Evolutionary conservation across 257 asterid genomes (phyloP).

Genomic region (Solanum arcanum): DNA sequence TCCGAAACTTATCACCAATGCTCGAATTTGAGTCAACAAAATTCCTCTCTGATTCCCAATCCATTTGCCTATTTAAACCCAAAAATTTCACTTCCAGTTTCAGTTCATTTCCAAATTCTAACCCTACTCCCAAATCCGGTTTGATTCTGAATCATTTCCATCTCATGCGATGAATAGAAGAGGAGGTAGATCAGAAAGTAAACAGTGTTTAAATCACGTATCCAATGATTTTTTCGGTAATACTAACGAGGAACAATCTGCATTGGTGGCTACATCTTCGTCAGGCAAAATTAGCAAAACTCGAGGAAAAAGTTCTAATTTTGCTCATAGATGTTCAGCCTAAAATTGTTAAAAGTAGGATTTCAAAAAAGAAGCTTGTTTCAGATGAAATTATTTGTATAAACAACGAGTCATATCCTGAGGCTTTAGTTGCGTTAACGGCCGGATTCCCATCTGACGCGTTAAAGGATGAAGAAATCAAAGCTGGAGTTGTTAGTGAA

Average conservation of each 20-base stretch:
- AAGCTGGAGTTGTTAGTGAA: background rate
- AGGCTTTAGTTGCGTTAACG: background rate
- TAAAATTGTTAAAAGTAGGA: background rate
- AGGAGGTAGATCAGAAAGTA: background rate
- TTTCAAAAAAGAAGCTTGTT: background rate
- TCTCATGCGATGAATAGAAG: background rate
- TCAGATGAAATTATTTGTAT: background rate
- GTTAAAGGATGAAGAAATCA: background rate
- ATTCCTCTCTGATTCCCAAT: too few relatives aligned
- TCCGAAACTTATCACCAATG: conserved; percentile 26
- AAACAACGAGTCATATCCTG: background rate
- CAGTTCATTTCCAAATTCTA: background rate
- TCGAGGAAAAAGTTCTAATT: background rate
- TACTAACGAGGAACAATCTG: background rate
- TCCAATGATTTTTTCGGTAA: background rate
- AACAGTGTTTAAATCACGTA: background rate
- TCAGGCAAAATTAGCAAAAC: background rate
- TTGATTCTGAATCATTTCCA: background rate
- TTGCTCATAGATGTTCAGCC: background rate
- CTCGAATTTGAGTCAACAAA: background rate
- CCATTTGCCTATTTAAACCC: background rate
- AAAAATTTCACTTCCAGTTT: background rate
- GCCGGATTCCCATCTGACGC: background rate
- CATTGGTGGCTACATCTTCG: background rate
- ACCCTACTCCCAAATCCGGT: background rate